Evolutionary conservation across 2,329 filamentous ascomycete genomes (phyloP).

Genomic region (Hypoxylon sp.): DNA sequence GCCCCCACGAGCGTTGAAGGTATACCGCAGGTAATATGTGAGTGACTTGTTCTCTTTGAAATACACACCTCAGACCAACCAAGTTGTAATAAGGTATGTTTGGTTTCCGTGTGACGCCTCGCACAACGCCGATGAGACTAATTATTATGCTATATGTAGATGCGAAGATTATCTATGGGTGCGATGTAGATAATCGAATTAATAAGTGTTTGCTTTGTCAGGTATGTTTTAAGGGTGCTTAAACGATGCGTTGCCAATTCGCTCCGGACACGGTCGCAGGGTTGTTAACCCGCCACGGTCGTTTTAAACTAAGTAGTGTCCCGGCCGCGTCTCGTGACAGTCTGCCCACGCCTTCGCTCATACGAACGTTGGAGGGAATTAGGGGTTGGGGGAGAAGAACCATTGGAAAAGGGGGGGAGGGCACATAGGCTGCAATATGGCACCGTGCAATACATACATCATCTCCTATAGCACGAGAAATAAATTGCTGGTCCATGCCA

Average conservation of each 20-base stretch:
- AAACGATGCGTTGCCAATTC: neutral
- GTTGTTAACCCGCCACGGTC: neutral
- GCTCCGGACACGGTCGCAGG: conserved; percentile 1
- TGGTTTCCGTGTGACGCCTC: neutral
- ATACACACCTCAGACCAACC: neutral
- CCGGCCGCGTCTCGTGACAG: conserved; percentile 30
- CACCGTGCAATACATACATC: conserved; percentile 9
- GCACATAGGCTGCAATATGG: conserved; percentile 2
- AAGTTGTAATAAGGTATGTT: neutral
- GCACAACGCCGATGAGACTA: neutral
- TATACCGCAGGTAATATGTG: neutral
- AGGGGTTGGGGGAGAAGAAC: conserved; percentile 8
- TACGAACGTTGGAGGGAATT: conserved; percentile 3
- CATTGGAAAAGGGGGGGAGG: neutral
- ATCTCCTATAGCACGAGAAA: neutral
- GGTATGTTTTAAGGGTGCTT: neutral
- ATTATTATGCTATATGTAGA: neutral
- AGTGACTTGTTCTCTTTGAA: neutral
- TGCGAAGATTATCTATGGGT: neutral
- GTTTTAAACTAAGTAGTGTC: conserved; percentile 12
- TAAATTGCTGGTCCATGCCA: conserved; percentile 20
- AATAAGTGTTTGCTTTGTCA: neutral
- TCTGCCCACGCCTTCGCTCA: neutral
- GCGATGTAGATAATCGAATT: neutral
- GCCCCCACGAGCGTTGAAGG: neutral